Evolutionary conservation across 495 filamentous ascomycete species (phyloP), one percentile per base, ranked within the genome.

Genomic region (Hypomontagnella monticulosa): DNA sequence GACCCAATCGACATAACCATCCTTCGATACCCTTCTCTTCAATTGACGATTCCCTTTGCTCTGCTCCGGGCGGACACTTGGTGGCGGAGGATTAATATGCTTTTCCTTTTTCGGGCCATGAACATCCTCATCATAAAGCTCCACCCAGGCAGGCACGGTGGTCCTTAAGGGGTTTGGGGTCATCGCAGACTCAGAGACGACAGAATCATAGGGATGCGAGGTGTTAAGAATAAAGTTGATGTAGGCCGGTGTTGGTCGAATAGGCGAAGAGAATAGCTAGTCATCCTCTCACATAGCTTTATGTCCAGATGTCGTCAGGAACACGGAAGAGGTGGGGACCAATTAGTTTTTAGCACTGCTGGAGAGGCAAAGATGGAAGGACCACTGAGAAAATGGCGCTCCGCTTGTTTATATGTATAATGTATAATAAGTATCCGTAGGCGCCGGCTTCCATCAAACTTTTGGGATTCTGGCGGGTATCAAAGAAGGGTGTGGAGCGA

Each of bases 1-100:
- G 47, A 73, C 72, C 66, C 76, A 77, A 60, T 84, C 78, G 4
- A 85, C 73, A 53, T 73, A 86, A n/a, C 83, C 83, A 73, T 86
- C 83, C 43, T 76, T 75, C 0, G 83, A 86, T 4, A 84, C 73
- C 43, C 82, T 75, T 43, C 81, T 77, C 66, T 71, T 72, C 66
- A 71, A 75, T 42, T 57, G 62, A 19, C 58, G 61, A 20, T 16
- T 72, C 27, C 66, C 61, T 52, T 63, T 74, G 33, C 42, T 72
- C 54, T 72, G 69, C 34, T 74, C 71, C 14, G 71, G 71, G 37
- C 52, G 63, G 40, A 63, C 57, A 57, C 33, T 70, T 23, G 66
- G 66, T 33, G 38, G 53, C 19, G 71, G 71, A 47, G 57, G 59
- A 4, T 57, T 57, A 16, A 68, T 43, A 7, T 71, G 60, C 33